Evolutionary conservation across 2,329 filamentous ascomycete genomes (phyloP).

Genomic region (Colletotrichum sp.): DNA sequence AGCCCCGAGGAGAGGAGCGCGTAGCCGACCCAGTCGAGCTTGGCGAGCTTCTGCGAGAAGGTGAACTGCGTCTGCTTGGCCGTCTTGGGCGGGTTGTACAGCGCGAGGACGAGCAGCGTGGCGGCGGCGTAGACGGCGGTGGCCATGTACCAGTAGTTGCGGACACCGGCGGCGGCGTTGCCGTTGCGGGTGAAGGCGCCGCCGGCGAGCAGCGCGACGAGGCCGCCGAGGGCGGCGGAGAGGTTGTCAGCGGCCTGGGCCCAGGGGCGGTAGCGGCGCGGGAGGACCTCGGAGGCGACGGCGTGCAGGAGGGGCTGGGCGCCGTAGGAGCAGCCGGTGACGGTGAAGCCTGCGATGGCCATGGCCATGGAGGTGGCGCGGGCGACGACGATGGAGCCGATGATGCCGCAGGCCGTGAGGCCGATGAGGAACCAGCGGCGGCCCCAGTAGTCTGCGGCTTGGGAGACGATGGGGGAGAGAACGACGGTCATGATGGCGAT

Average conservation of each 20-base stretch:
- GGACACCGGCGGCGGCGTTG: constrained; percentile 36
- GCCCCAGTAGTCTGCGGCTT: constrained; percentile 47
- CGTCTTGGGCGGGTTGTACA: constrained; percentile 37
- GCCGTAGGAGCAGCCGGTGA: constrained; percentile 40
- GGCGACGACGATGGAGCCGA: constrained; percentile 39
- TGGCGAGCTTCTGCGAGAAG: constrained; percentile 33
- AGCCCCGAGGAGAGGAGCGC: constrained; percentile 35
- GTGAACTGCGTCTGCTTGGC: constrained; percentile 30
- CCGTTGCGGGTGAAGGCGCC: constrained; percentile 35
- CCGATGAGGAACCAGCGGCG: constrained; percentile 42
- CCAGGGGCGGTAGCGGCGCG: constrained; percentile 26
- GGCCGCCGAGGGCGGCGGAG: constrained; percentile 41
- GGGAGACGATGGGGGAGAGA: constrained; percentile 36
- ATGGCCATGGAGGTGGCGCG: constrained; percentile 37
- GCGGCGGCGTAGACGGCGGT: constrained; percentile 32
- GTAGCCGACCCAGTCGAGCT: constrained; percentile 45
- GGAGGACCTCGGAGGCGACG: constrained; percentile 43
- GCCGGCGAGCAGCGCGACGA: constrained; percentile 37
- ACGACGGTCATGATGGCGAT: constrained; percentile 34
- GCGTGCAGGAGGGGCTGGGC: constrained; percentile 42
- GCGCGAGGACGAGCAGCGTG: constrained; percentile 27
- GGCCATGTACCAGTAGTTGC: constrained; percentile 39
- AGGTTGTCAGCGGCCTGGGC: constrained; percentile 38
- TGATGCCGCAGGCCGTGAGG: constrained; percentile 34
- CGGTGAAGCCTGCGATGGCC: constrained; percentile 39